Percentiles rank a stretch among this genome's conserved stretches.
phyloP scores from a whole-genome alignment of 1,139 yeast species.

The Schwanniomyces etchellsii region DNA sequence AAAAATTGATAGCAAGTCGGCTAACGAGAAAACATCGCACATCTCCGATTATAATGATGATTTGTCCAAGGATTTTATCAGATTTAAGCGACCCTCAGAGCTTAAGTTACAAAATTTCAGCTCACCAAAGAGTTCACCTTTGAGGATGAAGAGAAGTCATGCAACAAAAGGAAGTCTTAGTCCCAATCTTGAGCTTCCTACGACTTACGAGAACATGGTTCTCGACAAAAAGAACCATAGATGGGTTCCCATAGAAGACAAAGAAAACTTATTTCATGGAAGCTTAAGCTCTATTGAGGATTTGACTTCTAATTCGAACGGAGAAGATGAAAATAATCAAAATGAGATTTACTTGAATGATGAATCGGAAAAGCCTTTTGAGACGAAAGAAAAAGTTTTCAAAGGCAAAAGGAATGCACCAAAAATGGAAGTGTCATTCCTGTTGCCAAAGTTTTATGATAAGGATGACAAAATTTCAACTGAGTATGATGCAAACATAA shows the following conservation, averaged over 20 bases:
- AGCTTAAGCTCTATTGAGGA: constrained; percentile 44
- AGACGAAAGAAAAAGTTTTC: not conserved
- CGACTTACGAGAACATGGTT: constrained; percentile 34
- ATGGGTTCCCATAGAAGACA: constrained; percentile 28
- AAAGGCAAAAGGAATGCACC: constrained; percentile 10
- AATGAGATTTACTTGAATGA: too few relatives aligned
- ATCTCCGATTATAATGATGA: too few relatives aligned
- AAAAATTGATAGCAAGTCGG: not conserved
- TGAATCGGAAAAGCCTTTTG: not conserved
- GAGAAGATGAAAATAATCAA: too few relatives aligned
- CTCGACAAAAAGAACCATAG: constrained; percentile 30
- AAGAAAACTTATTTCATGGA: constrained; percentile 22
- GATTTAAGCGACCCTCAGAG: constrained; percentile 38
- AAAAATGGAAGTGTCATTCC: constrained; percentile 39
- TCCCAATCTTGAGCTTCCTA: constrained; percentile 32
- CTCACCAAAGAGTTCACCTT: constrained; percentile 8
- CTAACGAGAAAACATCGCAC: too few relatives aligned
- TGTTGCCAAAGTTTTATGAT: constrained; percentile 23
- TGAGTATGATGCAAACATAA: constrained; percentile 22
- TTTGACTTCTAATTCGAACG: constrained; percentile 11
- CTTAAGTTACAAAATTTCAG: constrained; percentile 17
- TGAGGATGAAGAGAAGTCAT: constrained; percentile 3
- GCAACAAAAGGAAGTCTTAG: constrained; percentile 24
- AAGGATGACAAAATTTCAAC: constrained; percentile 4
- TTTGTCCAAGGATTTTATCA: too few relatives aligned